Evolutionary conservation across 257 asterid genomes (phyloP).

Genomic region (Parsonsia alboflavescens): DNA sequence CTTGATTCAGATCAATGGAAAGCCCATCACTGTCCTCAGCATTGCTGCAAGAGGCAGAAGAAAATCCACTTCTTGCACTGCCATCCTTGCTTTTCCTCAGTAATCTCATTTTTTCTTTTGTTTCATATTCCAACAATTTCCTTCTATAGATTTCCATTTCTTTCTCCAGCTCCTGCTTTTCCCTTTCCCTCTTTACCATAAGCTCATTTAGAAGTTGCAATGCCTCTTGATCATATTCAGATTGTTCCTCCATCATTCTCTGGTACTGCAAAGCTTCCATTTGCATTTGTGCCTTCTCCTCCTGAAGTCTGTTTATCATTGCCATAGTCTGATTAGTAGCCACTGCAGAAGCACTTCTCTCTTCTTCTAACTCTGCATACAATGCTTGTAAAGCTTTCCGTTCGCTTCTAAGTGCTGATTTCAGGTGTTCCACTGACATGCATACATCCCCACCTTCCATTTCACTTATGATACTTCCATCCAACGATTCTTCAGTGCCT

Average conservation of each 20-base stretch:
- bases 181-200: conserved; percentile 91
- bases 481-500: conserved; percentile 68
- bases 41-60: conserved; percentile 76
- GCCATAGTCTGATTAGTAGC: conserved; percentile 98
- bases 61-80: conserved; percentile 56
- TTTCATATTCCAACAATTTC: conserved; percentile 59
- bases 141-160: conserved; percentile 56
- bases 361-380: conserved; percentile 85
- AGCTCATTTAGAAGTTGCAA: conserved; percentile 85
- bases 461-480: conserved; percentile 83
- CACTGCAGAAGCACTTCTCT: conserved; percentile 90
- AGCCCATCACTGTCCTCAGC: conserved; percentile 77
- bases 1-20: conserved; percentile 70
- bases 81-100: conserved; percentile 54
- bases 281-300: conserved; percentile 96
- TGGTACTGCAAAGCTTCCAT: conserved; percentile 98
- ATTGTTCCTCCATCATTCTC: conserved; percentile 99
- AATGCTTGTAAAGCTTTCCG: conserved; percentile 65
- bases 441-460: conserved; percentile 68
- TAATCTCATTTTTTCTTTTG: conserved; percentile 48
- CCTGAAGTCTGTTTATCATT: conserved; percentile 92
- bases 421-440: conserved; percentile 50
- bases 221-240: conserved; percentile 98
- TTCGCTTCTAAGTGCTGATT: conserved; percentile 60
- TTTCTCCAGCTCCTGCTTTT: conserved; percentile 73